Evolutionary conservation across 176 grass and related monocot genomes (phyloP), one percentile per base, ranked within the genome.

Genomic region (Eleusine coracana): DNA sequence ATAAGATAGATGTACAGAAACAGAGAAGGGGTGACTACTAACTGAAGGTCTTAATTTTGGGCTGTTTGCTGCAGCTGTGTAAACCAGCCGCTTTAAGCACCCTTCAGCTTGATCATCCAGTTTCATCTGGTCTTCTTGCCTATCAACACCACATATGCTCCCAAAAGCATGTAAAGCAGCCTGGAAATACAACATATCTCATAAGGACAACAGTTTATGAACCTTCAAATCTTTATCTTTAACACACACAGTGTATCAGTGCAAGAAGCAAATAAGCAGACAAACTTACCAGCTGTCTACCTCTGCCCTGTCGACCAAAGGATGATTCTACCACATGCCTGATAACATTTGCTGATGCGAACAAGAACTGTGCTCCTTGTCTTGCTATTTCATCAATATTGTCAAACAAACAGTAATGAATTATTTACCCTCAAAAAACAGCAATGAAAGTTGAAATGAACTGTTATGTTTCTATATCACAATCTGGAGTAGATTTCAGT

Each of bases 101-200:
- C 85, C 90, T 76, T 98, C 96, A 23, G 92, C 96, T 74, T 82
- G 48, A 54, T 79, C 66, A 77, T 93, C 71, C 28, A 95, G 55
- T 82, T 95, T 81, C 44, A 84, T 86, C 40, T 81, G 88, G 41
- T 88, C 79, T 46, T 93, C 88, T 84, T 84, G 74, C 34, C 88
- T 73, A 79, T 95, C 90, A 40, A 79, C 87, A 68, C 96, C 96
- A 82, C 90, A 98, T 69, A 98, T 93, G 66, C 90, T 95, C 86
- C 90, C 92, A 76, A 98, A 88, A 25, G 96, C 92, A 84, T 93
- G 96, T 52, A 98, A 91, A 77, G 90, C 84, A 81, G 96, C 96
- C 96, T 98, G 72, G 74, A 85, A 67, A 78, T 50, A 63, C 36
- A 87, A 23, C 1, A 72, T 25, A 62, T 71, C 56, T 10, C 18